Percentiles rank a stretch among this genome's conserved stretches.
Evolutionary conservation across 2,329 filamentous ascomycete species (phyloP).

Genomic region (Teratosphaeriaceae sp.): DNA sequence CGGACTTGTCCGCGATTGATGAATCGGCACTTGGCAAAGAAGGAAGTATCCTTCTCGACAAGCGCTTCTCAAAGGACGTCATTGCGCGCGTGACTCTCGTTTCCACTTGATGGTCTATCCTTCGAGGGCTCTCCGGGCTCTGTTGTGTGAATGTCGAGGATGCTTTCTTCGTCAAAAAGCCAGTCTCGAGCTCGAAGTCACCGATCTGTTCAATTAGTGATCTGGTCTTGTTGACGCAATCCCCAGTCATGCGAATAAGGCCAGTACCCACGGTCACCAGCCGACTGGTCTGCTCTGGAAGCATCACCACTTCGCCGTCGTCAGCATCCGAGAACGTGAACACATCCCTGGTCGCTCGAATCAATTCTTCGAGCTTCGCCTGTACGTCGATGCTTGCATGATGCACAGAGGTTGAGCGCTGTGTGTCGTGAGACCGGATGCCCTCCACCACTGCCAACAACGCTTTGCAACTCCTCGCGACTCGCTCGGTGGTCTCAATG

Average conservation of each 20-base stretch:
- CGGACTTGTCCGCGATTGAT: background rate
- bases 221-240: constrained; percentile 83
- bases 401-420: constrained; percentile 59
- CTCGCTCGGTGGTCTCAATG: constrained; percentile 72
- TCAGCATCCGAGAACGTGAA: constrained; percentile 62
- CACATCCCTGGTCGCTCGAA: constrained; percentile 73
- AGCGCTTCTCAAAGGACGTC: constrained; percentile 13
- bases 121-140: background rate
- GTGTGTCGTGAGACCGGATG: constrained; percentile 69
- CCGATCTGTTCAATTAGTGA: constrained; percentile 73
- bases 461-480: constrained; percentile 72
- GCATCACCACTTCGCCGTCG: constrained; percentile 68
- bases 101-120: background rate
- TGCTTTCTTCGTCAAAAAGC: too few species aligned
- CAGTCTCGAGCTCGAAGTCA: constrained; percentile 19
- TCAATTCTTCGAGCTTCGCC: constrained; percentile 69
- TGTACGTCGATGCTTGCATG: constrained; percentile 70
- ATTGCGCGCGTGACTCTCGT: constrained; percentile 1
- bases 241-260: constrained; percentile 70
- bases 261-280: constrained; percentile 24
- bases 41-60: constrained; percentile 11
- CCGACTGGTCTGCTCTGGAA: constrained; percentile 45
- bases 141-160: background rate
- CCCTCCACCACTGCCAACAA: constrained; percentile 74
- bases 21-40: constrained; percentile 5